Percentiles rank a stretch among this genome's conserved stretches.
These are phyloP conservation scores for Pouteria glomerata DNA, from an alignment of 148 eudicot species.

Conservation along the genomic window DNA sequence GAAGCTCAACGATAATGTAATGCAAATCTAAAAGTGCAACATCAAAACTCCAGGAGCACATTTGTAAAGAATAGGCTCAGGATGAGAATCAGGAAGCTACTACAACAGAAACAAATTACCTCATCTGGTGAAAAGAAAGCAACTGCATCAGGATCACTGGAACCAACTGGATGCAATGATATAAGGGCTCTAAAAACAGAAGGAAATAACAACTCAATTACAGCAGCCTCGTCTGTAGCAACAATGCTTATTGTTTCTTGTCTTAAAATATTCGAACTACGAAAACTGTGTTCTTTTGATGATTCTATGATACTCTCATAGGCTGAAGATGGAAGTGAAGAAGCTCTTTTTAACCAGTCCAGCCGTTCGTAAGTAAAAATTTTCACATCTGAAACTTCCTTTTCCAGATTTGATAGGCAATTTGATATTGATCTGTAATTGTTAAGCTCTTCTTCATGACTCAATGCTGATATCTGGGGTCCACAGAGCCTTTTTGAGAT, in stretches of 20 bases:
- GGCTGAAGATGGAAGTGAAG: slow-evolving; percentile 50
- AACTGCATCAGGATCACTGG: slow-evolving; percentile 80
- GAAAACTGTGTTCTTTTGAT: slow-evolving; percentile 47
- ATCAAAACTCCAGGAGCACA: background rate
- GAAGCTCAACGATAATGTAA: background rate
- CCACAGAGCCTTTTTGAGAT: slow-evolving; percentile 57
- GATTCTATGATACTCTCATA: slow-evolving; percentile 45
- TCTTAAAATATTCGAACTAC: slow-evolving; percentile 43
- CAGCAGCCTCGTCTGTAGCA: slow-evolving; percentile 58
- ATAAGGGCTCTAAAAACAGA: slow-evolving; percentile 78
- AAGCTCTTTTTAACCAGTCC: slow-evolving; percentile 82
- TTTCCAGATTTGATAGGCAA: slow-evolving; percentile 46
- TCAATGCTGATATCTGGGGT: slow-evolving; percentile 31
- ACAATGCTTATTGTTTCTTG: slow-evolving; percentile 28
- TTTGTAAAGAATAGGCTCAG: too few relatives aligned
- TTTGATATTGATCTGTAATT: slow-evolving; percentile 48
- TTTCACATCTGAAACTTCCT: slow-evolving; percentile 58
- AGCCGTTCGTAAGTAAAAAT: slow-evolving; percentile 58
- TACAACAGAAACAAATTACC: slow-evolving; percentile 33
- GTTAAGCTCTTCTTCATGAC: slow-evolving; percentile 50
- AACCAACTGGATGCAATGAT: slow-evolving; percentile 89
- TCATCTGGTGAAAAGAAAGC: slow-evolving; percentile 97
- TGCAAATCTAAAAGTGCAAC: background rate
- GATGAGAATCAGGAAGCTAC: background rate
- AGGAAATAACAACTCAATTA: slow-evolving; percentile 73